phyloP scores from a whole-genome alignment of 495 filamentous ascomycete species.

The Bacidia gigantensis region DNA sequence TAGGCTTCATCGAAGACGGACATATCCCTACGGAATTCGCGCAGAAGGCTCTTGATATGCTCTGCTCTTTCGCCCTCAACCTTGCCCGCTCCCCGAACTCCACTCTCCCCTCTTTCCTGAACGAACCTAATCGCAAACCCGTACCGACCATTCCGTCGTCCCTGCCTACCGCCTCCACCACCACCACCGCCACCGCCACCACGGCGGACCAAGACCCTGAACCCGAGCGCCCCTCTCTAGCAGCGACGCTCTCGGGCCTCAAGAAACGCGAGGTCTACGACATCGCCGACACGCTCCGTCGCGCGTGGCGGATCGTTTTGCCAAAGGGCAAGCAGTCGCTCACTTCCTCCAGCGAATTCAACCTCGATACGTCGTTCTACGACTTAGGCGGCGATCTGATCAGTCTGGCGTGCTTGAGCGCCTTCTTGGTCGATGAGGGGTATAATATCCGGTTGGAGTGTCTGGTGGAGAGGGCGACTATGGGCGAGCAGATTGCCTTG shows the following conservation, averaged over 20 bases:
- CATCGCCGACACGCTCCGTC: conserved; percentile 33
- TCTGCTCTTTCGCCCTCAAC: conserved; percentile 32
- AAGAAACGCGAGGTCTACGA: conserved; percentile 34
- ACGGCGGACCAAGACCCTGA: no score
- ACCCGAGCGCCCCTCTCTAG: conserved; percentile 9
- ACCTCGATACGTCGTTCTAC: conserved; percentile 38
- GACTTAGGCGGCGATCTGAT: conserved; percentile 40
- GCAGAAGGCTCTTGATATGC: conserved; percentile 33
- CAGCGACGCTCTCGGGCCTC: conserved; percentile 28
- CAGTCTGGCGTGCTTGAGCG: conserved; percentile 34
- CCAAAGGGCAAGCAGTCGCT: conserved; percentile 19
- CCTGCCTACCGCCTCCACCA: conserved; percentile 20
- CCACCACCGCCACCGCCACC: conserved; percentile 14
- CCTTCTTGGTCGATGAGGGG: conserved; percentile 36
- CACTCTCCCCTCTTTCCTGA: conserved; percentile 24
- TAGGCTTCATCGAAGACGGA: conserved; percentile 32
- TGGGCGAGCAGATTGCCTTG: conserved; percentile 35
- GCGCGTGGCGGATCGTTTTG: conserved; percentile 38
- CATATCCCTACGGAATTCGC: conserved; percentile 30
- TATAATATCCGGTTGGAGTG: conserved; percentile 37
- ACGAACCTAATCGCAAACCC: conserved; percentile 28
- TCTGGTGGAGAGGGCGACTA: conserved; percentile 34
- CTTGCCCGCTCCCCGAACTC: conserved; percentile 32
- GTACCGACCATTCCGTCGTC: conserved; percentile 18
- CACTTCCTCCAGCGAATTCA: conserved; percentile 19